Percentiles rank a stretch among this genome's conserved stretches.
Conservation (phyloP, 371 early-diverging fungal genomes). For the Mortierella sp. region DNA sequence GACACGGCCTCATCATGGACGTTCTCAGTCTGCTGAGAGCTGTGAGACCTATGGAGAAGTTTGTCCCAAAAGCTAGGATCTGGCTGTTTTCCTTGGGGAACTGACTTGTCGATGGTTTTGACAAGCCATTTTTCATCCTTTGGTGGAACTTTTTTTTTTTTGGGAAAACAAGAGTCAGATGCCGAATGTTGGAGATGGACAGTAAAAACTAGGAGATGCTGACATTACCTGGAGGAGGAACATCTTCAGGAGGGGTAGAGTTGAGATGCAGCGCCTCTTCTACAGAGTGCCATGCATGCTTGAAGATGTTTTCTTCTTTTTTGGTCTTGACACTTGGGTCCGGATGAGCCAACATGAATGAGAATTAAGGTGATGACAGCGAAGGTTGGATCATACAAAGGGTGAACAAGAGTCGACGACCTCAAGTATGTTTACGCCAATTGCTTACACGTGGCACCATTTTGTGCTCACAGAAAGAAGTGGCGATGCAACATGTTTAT, state of each 20-base stretch:
- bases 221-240: conserved; percentile 43
- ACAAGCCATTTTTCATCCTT: conserved; percentile 47
- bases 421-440: too few species aligned
- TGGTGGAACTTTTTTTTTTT: conserved; percentile 22
- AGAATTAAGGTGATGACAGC: neutral
- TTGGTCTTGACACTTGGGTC: conserved; percentile 9
- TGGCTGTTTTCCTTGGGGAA: conserved; percentile 22
- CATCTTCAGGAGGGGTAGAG: conserved; percentile 30
- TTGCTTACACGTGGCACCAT: too few species aligned
- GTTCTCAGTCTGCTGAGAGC: neutral
- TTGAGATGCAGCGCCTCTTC: conserved; percentile 40
- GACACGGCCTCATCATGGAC: conserved; percentile 26
- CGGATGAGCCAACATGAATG: conserved; percentile 27
- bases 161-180: neutral
- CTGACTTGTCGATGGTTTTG: conserved; percentile 44
- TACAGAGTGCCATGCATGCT: conserved; percentile 44
- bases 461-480: too few species aligned
- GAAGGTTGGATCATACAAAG: too few species aligned
- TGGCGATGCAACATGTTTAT: neutral
- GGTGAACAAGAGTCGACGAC: too few species aligned
- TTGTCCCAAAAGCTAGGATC: conserved; percentile 46
- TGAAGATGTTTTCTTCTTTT: conserved; percentile 46
- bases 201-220: neutral
- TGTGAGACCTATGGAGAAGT: conserved; percentile 23
- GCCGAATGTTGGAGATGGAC: neutral